Base-by-base conservation (phyloP, 768 basidiomycete species). In the Auricularia heimuer region DNA sequence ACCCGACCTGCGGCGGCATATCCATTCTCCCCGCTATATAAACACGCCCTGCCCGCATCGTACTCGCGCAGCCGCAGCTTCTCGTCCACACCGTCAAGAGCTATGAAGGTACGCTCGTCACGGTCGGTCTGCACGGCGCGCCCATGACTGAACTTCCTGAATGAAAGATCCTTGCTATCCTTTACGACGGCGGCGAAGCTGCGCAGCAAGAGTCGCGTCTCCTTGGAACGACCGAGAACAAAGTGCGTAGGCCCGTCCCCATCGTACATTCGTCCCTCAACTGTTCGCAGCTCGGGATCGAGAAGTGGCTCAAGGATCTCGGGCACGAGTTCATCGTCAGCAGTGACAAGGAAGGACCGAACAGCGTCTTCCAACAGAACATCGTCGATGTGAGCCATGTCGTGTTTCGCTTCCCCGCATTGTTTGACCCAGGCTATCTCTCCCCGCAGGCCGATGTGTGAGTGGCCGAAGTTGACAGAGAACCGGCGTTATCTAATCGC, bases 361-460 rank as follows among this genome's bases (percentile, higher is more conserved):
- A 87, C 73, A 89, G 87, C 64, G 86, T 82, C 69, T 92, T 94
- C 79, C 85, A 91, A 73, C 92, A 90, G 75, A 82, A 94, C 75
- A 81, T 94, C 64, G 82, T 82, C 60, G 89, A 91, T 74, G 90
- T 91, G 73, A 63, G 87, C 77, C 51, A 34, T 36, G 47, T 6
- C 61, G 2, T 44, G 39, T 62, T 56, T 7, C 39, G 8, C 39
- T 8, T 42, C 39, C 7, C 39, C 39, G 12, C 8, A n/a, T 24
- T 37, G 62, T 35, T 66, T 67, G 64, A 67, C 68, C 37, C 68
- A 62, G 64, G 47, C 65, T 44, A 65, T 65, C 16, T 63, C 54
- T 62, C 61, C 63, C 64, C 44, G 64, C 70, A 90, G 87, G 86
- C 88, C 58, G 90, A 91, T 73, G 82, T 91, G 56, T 60, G 34